These are phyloP conservation scores for Aristolochia californica DNA, from an alignment of 164 flowering plant genomes.

Conservation along the genomic window DNA sequence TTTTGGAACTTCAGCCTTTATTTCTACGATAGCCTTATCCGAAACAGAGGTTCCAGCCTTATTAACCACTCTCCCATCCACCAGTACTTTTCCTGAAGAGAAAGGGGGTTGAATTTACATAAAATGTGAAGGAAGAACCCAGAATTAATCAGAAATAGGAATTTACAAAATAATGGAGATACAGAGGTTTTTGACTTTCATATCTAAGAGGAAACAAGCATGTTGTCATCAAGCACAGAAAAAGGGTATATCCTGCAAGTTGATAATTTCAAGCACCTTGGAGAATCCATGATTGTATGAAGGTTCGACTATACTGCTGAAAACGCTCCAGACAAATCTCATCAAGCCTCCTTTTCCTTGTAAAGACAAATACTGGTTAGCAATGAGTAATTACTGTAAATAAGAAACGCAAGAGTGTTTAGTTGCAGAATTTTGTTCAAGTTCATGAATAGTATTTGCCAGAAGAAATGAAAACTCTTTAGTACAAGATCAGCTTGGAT, in stretches of 20 bases:
- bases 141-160: background rate
- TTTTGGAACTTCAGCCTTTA: slow-evolving; percentile 87
- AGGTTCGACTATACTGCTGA: slow-evolving; percentile 79
- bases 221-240: too few species aligned
- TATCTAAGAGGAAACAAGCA: too few species aligned
- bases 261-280: slow-evolving; percentile 40
- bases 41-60: slow-evolving; percentile 86
- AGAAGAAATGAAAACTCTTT: too few species aligned
- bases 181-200: too few species aligned
- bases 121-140: slow-evolving; percentile 1
- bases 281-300: slow-evolving; percentile 89
- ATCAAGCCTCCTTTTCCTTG: slow-evolving; percentile 84
- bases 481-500: too few species aligned
- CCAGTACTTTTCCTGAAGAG: slow-evolving; percentile 70
- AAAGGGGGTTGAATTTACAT: background rate
- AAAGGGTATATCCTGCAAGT: background rate
- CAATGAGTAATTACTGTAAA: background rate
- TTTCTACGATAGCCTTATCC: slow-evolving; percentile 69
- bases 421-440: background rate
- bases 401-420: background rate
- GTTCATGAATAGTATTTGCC: too few species aligned
- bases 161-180: background rate
- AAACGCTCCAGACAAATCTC: slow-evolving; percentile 81
- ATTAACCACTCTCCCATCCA: slow-evolving; percentile 70
- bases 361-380: slow-evolving; percentile 2